phyloP scores from a whole-genome alignment of 2,329 filamentous ascomycete genomes.

The Pestalotiopsis sp. region DNA sequence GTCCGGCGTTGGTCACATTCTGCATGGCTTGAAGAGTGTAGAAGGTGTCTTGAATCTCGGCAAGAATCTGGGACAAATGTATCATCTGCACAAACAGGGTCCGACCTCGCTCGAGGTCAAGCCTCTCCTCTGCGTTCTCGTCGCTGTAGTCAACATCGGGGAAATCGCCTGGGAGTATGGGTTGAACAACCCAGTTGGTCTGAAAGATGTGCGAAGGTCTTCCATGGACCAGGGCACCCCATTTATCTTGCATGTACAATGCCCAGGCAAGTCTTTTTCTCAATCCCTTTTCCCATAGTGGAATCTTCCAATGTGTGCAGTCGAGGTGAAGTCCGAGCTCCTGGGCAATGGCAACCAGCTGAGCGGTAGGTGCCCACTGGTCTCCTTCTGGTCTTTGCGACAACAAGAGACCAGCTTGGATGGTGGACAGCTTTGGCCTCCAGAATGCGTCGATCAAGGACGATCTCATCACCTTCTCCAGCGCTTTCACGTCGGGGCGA shows the following conservation, averaged over 20 bases:
- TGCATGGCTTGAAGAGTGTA: constrained; percentile 78
- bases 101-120: constrained; percentile 67
- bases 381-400: constrained; percentile 75
- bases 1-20: constrained; percentile 64
- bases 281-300: constrained; percentile 81
- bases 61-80: constrained; percentile 70
- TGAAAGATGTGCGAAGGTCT: constrained; percentile 64
- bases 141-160: constrained; percentile 67
- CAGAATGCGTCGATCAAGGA: constrained; percentile 77
- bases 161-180: constrained; percentile 58
- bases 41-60: constrained; percentile 80
- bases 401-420: constrained; percentile 75
- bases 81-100: constrained; percentile 76
- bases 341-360: constrained; percentile 82
- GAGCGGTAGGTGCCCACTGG: constrained; percentile 82
- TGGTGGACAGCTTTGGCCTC: constrained; percentile 77
- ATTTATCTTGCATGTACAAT: constrained; percentile 91
- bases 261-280: constrained; percentile 88
- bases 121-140: constrained; percentile 58
- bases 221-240: constrained; percentile 73
- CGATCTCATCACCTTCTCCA: constrained; percentile 73
- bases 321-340: constrained; percentile 88
- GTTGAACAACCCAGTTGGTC: constrained; percentile 66
- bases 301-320: constrained; percentile 84
- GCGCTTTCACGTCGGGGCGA: constrained; percentile 69